Conservation (phyloP, 495 filamentous ascomycete genomes). For the Hypoxylon lienhwacheense region DNA sequence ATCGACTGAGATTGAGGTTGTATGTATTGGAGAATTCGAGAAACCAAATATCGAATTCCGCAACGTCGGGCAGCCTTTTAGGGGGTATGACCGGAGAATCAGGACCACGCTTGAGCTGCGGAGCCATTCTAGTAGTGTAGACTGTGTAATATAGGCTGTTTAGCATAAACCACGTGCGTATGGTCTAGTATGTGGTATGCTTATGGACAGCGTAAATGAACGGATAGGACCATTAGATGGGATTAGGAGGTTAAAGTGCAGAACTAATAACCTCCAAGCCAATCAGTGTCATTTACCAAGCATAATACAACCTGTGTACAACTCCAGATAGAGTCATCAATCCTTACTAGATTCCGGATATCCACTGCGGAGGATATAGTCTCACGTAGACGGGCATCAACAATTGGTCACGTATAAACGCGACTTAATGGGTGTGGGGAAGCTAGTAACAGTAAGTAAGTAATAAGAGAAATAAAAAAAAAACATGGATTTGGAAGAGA, state of each 20-base stretch:
- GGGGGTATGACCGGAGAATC: conserved; percentile 17
- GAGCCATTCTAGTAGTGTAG: conserved; percentile 13
- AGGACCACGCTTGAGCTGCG: conserved; percentile 5
- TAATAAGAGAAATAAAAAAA: background rate
- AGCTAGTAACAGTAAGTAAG: conserved; percentile 7
- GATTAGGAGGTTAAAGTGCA: conserved; percentile 24
- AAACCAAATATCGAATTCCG: conserved; percentile 37
- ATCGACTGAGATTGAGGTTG: conserved; percentile 30
- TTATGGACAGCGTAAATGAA: conserved; percentile 9
- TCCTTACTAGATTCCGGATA: conserved; percentile 17
- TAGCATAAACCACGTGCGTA: too few relatives aligned
- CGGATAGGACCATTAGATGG: conserved; percentile 16
- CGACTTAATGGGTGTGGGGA: conserved; percentile 19
- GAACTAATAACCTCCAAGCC: conserved; percentile 15
- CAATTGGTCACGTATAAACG: background rate
- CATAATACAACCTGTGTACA: conserved; percentile 9
- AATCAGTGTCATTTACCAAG: conserved; percentile 11
- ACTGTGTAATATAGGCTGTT: background rate
- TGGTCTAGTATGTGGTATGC: too few relatives aligned
- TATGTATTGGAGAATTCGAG: conserved; percentile 38
- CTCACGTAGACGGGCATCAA: conserved; percentile 1
- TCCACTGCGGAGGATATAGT: conserved; percentile 26
- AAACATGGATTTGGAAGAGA: background rate
- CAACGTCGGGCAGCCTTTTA: background rate
- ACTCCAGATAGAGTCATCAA: background rate